Evolutionary conservation across 2,329 filamentous ascomycete genomes (phyloP), one percentile per base, ranked within the genome.

Genomic region (Ascomycota sp.): DNA sequence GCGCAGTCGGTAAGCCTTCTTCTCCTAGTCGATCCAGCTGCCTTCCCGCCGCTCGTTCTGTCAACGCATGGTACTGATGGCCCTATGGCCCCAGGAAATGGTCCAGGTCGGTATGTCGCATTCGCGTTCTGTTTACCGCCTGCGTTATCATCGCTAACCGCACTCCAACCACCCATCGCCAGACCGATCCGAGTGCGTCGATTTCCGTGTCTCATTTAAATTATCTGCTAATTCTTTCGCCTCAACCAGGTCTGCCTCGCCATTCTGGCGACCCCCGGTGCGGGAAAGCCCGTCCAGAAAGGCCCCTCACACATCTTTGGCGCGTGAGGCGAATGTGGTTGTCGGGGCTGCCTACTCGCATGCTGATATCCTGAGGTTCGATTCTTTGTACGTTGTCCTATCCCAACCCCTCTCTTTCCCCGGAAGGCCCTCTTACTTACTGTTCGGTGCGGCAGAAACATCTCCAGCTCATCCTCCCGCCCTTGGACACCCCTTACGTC

Each of bases 291-390:
- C 56, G 33, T 52, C 62, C 23, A 71, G 65, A 48, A 65, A 62
- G 43, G 55, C 59, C 41, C 42, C 44, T 15, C 50, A 48, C 29
- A 42, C 46, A 15, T 43, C 51, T 25, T 38, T 39, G 21, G 48
- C 57, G 30, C 64, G 67, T 47, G 74, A 78, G 41, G 57, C 72
- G 30, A 70, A 62, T 44, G 68, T 86, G 36, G 79, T 98, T 23
- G 78, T 95, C 35, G 89, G 89, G 41, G 89, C 89, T 33, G 77
- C 85, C 27, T 98, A 98, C 50, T 95, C 89, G 10, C 89, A 98
- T 53, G 81, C 86, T 20, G 85, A 95, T 55, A 81, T 93, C 47
- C 64, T 94, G 43, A 92, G 86, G 53, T 77, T 86, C 45, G 80
- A 82, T 45, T 69, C 73, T 20, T 43, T 86, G 81, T 89, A 65